These are phyloP conservation scores for Austropuccinia psidii DNA, from an alignment of 1,284 basidiomycete genomes.

Conservation along the genomic window DNA sequence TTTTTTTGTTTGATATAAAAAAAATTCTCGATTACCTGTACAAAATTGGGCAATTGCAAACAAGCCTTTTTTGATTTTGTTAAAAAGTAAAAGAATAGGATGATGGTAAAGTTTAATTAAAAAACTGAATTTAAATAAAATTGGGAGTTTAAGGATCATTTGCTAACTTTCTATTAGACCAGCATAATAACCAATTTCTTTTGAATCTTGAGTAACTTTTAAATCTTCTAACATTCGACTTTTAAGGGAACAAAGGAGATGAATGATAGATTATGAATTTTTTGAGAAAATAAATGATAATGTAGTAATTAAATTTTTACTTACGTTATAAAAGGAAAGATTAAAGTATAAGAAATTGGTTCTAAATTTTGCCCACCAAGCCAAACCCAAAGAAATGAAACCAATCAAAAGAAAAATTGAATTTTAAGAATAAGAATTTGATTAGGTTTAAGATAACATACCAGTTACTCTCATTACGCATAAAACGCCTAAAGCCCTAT, in stretches of 20 bases:
- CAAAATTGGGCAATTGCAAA: constrained; percentile 34
- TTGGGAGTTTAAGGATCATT: neutral
- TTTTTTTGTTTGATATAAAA: too few relatives aligned
- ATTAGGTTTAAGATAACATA: neutral
- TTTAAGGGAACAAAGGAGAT: neutral
- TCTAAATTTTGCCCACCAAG: neutral
- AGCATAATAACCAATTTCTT: constrained; percentile 32
- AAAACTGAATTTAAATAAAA: neutral
- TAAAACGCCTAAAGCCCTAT: neutral
- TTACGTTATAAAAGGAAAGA: constrained; percentile 37
- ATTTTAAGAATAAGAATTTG: neutral
- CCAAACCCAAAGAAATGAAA: neutral
- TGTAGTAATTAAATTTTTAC: neutral
- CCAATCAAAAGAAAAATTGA: neutral
- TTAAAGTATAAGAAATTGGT: constrained; percentile 34
- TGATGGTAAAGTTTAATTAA: neutral
- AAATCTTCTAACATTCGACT: constrained; percentile 36
- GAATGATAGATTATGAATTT: neutral
- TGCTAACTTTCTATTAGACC: constrained; percentile 35
- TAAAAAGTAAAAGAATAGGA: neutral
- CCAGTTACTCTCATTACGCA: constrained; percentile 31
- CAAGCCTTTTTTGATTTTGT: neutral
- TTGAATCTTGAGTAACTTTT: constrained; percentile 20
- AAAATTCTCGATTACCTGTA: too few relatives aligned
- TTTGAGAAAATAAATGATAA: neutral